Evolutionary conservation across 345 rosid species (phyloP).

Genomic region (Hibiscus mutabilis): DNA sequence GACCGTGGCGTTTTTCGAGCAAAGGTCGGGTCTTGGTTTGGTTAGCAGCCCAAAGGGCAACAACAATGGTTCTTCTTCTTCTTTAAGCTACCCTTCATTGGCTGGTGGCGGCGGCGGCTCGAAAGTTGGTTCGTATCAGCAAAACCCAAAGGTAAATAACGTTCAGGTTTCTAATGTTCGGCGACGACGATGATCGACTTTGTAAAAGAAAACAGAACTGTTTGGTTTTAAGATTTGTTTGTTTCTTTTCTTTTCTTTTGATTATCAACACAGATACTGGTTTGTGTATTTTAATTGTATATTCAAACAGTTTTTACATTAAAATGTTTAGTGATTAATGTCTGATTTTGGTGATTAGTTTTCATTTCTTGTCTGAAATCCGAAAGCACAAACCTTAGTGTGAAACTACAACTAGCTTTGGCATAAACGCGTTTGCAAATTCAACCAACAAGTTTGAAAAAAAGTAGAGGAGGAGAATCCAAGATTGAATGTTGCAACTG

Average conservation of each 20-base stretch:
- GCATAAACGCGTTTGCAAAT: too few species aligned
- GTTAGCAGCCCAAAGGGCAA: background rate
- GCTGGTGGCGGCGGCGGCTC: background rate
- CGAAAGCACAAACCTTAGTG: too few species aligned
- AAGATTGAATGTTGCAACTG: too few species aligned
- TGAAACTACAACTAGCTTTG: too few species aligned
- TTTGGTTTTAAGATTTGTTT: background rate
- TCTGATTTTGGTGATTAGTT: too few species aligned
- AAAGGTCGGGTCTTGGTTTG: slow-evolving; percentile 17
- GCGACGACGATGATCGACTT: background rate
- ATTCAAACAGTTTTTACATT: background rate
- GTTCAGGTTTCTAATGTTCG: background rate
- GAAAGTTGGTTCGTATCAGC: too few species aligned
- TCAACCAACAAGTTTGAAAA: too few species aligned
- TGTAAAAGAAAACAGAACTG: background rate
- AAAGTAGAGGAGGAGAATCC: too few species aligned
- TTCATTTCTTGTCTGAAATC: too few species aligned
- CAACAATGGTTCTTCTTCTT: background rate
- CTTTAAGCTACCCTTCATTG: slow-evolving; percentile 4
- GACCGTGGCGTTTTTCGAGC: slow-evolving; percentile 22
- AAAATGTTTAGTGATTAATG: background rate
- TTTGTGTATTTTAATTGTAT: background rate
- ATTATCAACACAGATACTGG: background rate
- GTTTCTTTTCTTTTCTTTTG: background rate
- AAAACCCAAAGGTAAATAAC: background rate